Conservation (phyloP, 2,329 filamentous ascomycete genomes). For the Cladophialophora psammophila region DNA sequence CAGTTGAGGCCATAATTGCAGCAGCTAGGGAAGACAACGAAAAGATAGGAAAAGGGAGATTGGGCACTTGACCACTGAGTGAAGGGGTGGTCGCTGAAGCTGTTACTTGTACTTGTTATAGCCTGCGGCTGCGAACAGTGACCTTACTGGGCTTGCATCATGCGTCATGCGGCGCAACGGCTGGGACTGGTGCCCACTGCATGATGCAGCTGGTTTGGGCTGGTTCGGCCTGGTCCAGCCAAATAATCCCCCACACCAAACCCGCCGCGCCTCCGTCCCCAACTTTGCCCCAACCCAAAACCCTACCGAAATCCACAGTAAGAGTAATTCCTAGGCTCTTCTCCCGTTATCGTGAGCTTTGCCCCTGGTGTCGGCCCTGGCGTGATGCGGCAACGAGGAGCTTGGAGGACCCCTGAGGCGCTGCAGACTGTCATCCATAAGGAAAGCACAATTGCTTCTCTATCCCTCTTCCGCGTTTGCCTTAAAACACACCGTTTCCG, state of each 20-base stretch:
- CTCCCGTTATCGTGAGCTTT: neutral
- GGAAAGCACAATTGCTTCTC: neutral
- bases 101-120: neutral
- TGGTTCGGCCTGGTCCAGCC: too few species aligned
- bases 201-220: neutral
- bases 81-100: neutral
- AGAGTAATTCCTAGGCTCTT: neutral
- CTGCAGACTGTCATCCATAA: neutral
- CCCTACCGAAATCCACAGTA: neutral
- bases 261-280: neutral
- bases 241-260: neutral
- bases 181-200: neutral
- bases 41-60: neutral
- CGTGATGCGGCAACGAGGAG: neutral
- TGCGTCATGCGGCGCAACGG: neutral
- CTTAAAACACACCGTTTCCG: neutral
- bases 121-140: neutral
- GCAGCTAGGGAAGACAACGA: neutral
- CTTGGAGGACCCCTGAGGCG: neutral
- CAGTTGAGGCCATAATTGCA: neutral
- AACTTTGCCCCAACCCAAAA: neutral
- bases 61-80: neutral
- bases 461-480: neutral
- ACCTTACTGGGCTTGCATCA: constrained; percentile 1
- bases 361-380: neutral